Conservation (phyloP, 257 asterid genomes). For the Ocimum tenuiflorum region DNA sequence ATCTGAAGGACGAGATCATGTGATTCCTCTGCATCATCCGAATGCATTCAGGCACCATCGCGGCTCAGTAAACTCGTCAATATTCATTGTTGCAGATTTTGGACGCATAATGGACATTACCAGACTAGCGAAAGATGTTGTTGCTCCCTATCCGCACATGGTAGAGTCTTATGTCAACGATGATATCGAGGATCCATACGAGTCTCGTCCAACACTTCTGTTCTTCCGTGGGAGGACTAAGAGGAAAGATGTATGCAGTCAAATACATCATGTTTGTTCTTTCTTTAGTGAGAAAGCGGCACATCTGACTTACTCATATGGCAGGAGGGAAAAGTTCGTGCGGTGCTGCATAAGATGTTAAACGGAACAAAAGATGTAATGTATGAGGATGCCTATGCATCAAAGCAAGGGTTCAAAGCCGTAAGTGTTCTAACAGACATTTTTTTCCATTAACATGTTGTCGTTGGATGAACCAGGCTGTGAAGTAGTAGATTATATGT, state of each 20-base stretch:
- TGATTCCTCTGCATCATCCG: conserved; percentile 93
- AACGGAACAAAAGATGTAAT: conserved; percentile 54
- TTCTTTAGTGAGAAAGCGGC: background rate
- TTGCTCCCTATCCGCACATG: conserved; percentile 93
- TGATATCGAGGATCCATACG: conserved; percentile 53
- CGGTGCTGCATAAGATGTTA: conserved; percentile 43
- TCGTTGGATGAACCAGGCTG: background rate
- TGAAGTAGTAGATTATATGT: background rate
- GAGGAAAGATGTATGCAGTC: conserved; percentile 75
- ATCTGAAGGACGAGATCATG: conserved; percentile 83
- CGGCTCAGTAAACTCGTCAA: conserved; percentile 62
- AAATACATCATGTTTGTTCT: background rate
- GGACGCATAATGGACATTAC: conserved; percentile 72
- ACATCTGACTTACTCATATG: conserved; percentile 21
- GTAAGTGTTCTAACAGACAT: conserved; percentile 40
- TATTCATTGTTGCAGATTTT: conserved; percentile 86
- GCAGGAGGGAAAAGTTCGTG: conserved; percentile 92
- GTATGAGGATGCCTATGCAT: conserved; percentile 59
- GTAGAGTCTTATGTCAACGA: conserved; percentile 58
- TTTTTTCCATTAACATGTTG: background rate
- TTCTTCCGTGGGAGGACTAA: conserved; percentile 90
- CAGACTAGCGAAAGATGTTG: conserved; percentile 73
- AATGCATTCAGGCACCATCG: conserved; percentile 90
- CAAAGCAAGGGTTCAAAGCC: conserved; percentile 76
- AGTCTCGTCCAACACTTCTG: conserved; percentile 71